These are phyloP conservation scores for Pleurotus giganteus DNA, from an alignment of 768 basidiomycete species.

Conservation along the genomic window DNA sequence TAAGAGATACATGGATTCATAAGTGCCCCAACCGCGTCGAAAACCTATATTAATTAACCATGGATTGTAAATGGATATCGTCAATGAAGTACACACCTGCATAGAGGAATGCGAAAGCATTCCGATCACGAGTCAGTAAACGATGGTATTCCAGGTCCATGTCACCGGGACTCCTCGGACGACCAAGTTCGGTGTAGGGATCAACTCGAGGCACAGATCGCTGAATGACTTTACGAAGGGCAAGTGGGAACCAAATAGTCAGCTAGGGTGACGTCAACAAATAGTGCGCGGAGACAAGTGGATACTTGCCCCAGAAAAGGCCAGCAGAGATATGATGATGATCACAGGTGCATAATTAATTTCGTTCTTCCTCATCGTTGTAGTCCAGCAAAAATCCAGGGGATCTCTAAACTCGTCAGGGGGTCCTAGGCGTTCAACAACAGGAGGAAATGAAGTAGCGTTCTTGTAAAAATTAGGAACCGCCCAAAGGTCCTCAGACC, in stretches of 20 bases:
- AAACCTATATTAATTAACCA: slow-evolving; percentile 42
- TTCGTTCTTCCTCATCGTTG: slow-evolving; percentile 68
- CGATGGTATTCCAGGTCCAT: slow-evolving; percentile 72
- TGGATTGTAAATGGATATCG: slow-evolving; percentile 7
- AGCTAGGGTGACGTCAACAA: slow-evolving; percentile 36
- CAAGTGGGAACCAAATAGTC: slow-evolving; percentile 69
- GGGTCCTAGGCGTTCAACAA: slow-evolving; percentile 52
- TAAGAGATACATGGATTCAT: slow-evolving; percentile 62
- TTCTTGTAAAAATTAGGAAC: slow-evolving; percentile 68
- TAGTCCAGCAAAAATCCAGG: slow-evolving; percentile 76
- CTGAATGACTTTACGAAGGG: slow-evolving; percentile 53
- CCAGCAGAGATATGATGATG: slow-evolving; percentile 53
- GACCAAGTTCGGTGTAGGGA: slow-evolving; percentile 69
- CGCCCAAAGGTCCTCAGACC: slow-evolving; percentile 76
- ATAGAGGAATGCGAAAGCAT: slow-evolving; percentile 72
- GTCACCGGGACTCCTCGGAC: slow-evolving; percentile 49
- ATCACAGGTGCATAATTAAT: slow-evolving; percentile 68
- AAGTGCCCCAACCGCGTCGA: slow-evolving; percentile 67
- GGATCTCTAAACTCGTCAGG: slow-evolving; percentile 55
- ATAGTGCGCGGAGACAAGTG: background rate
- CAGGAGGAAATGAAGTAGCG: slow-evolving; percentile 48
- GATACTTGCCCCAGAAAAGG: slow-evolving; percentile 47
- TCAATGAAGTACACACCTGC: slow-evolving; percentile 41
- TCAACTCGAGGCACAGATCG: slow-evolving; percentile 64
- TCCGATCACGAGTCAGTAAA: slow-evolving; percentile 57